Evolutionary conservation across 495 filamentous ascomycete genomes (phyloP).

Genomic region (Tuber microsphaerosporum): DNA sequence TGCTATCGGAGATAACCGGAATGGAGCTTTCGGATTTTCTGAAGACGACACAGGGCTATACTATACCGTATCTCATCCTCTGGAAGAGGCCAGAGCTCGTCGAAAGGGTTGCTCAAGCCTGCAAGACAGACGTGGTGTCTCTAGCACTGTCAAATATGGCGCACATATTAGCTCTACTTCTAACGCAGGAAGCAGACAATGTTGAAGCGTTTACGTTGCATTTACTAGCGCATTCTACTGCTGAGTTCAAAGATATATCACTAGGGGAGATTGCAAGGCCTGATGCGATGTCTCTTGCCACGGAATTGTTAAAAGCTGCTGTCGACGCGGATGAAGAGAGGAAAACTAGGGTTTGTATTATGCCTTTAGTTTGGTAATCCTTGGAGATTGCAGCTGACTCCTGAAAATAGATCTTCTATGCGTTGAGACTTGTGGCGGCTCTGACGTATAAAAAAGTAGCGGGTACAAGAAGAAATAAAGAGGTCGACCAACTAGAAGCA

Average conservation of each 20-base stretch:
- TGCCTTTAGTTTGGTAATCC: neutral
- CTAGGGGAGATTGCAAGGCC: conserved; percentile 63
- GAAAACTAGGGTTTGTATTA: conserved; percentile 50
- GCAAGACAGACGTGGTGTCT: conserved; percentile 47
- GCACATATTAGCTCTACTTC: conserved; percentile 67
- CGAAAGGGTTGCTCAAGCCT: conserved; percentile 66
- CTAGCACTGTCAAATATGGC: conserved; percentile 57
- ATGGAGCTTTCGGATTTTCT: conserved; percentile 67
- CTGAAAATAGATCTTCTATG: conserved; percentile 50
- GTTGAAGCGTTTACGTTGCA: conserved; percentile 62
- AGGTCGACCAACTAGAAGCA: conserved; percentile 52
- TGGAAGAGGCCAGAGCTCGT: conserved; percentile 70
- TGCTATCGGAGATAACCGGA: conserved; percentile 69
- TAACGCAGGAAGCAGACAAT: conserved; percentile 63
- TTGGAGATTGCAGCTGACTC: conserved; percentile 13
- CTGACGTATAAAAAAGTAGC: conserved; percentile 53
- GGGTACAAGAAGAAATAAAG: conserved; percentile 50
- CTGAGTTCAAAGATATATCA: conserved; percentile 58
- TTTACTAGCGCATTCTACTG: conserved; percentile 57
- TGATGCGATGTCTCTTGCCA: conserved; percentile 66
- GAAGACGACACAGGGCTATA: conserved; percentile 67
- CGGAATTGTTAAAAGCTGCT: conserved; percentile 75
- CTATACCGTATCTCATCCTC: conserved; percentile 78
- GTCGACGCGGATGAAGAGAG: conserved; percentile 60
- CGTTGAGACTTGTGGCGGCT: conserved; percentile 60